Base-by-base conservation (phyloP, 768 basidiomycete genomes). In the Russula ochroleuca region DNA sequence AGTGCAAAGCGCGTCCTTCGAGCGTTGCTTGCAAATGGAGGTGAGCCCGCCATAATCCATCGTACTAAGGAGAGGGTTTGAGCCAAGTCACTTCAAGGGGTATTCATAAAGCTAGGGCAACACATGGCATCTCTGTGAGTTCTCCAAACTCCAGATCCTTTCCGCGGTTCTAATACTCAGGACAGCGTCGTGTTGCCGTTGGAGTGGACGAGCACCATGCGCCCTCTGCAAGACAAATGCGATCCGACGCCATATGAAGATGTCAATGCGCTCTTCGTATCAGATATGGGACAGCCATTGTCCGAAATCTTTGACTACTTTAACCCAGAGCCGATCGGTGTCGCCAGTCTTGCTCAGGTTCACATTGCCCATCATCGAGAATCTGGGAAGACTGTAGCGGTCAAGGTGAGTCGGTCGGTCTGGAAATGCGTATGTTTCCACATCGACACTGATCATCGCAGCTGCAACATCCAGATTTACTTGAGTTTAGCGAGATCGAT, bases 261-360 rank as follows among this genome's bases (percentile, higher is more conserved):
- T 62, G 73, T 98, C 13, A 84, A 94, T 67, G 76, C 74, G 1
- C 81, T 98, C 69, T 88, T 98, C 73, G 68, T 86, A 19, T 77
- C 80, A 10, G 97, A 98, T 72, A 87, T 94, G 74, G 92, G 90
- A 8, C 72, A 75, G 43, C 78, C 84, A 0, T 81, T 97, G 41
- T 77, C 80, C 2, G 88, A 90, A 21, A 73, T 94, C 37, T 98
- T 98, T 70, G 83, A 85, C 14, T 84, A 92, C 64, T 96, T 98
- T 71, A 86, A 97, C 68, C 85, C 85, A 5, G 77, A 79, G 19
- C 97, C 97, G 8, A 91, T 98, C 50, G 97, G 97, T 3, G 94
- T 98, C 17, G 97, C 97, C 14, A 96, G 93, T 70, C 76, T 98
- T 41, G 97, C 97, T 6, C 97, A 99, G 74, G 97, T 98, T 17